A percentile compares a stretch with the other conserved stretches of the same genome.
Evolutionary conservation across 208 protist species (phyloP).

Genomic region (Trypanosoma boissoni): DNA sequence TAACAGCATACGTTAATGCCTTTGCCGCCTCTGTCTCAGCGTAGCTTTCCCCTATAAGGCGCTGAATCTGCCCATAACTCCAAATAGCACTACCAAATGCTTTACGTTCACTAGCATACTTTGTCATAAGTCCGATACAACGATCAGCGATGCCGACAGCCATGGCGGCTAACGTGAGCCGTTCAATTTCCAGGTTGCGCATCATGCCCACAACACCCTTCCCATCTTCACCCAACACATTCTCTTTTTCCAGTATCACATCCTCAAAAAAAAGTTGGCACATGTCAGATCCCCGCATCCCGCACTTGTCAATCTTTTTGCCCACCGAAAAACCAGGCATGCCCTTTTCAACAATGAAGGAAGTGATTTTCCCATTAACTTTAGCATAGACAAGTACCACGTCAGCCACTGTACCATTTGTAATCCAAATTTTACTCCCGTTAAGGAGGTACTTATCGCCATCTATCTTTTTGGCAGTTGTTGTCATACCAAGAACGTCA

Average conservation of each 20-base stretch:
- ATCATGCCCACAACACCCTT: constrained; percentile 78
- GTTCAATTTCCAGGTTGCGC: constrained; percentile 82
- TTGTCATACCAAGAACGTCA: constrained; percentile 95
- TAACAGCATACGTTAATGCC: constrained; percentile 90
- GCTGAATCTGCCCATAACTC: constrained; percentile 94
- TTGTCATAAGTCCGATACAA: constrained; percentile 69
- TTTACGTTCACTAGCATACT: constrained; percentile 87
- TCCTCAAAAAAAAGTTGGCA: constrained; percentile 76
- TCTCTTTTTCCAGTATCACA: constrained; percentile 56
- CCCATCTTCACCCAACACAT: constrained; percentile 60
- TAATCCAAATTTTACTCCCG: constrained; percentile 98
- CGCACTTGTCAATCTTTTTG: constrained; percentile 77
- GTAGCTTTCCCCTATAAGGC: constrained; percentile 95
- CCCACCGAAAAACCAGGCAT: constrained; percentile 61
- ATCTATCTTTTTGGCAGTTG: constrained; percentile 74
- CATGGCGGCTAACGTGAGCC: constrained; percentile 75
- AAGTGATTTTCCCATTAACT: constrained; percentile 80
- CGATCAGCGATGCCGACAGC: constrained; percentile 79
- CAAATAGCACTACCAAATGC: constrained; percentile 92
- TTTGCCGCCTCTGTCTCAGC: constrained; percentile 82
- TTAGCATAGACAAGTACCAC: constrained; percentile 96
- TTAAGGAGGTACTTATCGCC: constrained; percentile 88
- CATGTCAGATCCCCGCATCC: constrained; percentile 79
- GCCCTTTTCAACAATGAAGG: constrained; percentile 61
- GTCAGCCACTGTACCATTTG: constrained; percentile 95